A percentile compares a stretch with the other conserved stretches of the same genome.
These are phyloP conservation scores for Erodium moschatum DNA, from an alignment of 441 rosid species.

Conservation along the genomic window DNA sequence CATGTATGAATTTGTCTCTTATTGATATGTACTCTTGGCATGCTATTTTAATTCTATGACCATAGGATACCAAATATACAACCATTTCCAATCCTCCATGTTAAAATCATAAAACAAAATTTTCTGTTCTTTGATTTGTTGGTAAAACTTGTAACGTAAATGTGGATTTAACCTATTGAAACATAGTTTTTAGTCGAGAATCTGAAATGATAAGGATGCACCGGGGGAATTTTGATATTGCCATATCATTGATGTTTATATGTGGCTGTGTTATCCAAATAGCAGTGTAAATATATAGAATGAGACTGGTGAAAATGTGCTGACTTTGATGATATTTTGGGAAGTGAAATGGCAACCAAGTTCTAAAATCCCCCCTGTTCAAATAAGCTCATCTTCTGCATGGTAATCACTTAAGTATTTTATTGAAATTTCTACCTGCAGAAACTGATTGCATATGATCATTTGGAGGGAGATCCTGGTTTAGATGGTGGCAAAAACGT, in stretches of 20 bases:
- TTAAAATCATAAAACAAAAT: not conserved
- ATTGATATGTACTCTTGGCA: slow-evolving; percentile 6
- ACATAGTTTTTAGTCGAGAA: not conserved
- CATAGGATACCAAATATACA: slow-evolving; percentile 3
- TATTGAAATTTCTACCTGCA: slow-evolving; percentile 31
- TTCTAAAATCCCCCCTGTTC: not conserved
- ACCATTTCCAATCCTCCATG: slow-evolving; percentile 5
- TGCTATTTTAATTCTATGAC: not conserved
- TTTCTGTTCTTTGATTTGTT: slow-evolving; percentile 5
- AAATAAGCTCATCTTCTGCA: not conserved
- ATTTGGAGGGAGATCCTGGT: slow-evolving; percentile 98
- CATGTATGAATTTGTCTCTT: slow-evolving; percentile 51
- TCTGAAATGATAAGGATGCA: not conserved
- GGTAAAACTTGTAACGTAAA: not conserved
- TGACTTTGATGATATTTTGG: not conserved
- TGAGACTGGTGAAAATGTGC: not conserved
- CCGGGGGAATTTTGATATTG: not conserved
- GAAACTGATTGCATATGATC: slow-evolving; percentile 99
- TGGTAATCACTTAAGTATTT: slow-evolving; percentile 17
- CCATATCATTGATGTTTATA: not conserved
- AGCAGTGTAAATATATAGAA: not conserved
- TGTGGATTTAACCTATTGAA: not conserved
- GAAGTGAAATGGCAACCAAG: not conserved
- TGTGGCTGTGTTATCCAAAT: not conserved
- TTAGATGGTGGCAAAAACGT: slow-evolving; percentile 79